Evolutionary conservation across 371 early-diverging fungal genomes (phyloP), one percentile per base, ranked within the genome.

Genomic region (Mucor irregularis): DNA sequence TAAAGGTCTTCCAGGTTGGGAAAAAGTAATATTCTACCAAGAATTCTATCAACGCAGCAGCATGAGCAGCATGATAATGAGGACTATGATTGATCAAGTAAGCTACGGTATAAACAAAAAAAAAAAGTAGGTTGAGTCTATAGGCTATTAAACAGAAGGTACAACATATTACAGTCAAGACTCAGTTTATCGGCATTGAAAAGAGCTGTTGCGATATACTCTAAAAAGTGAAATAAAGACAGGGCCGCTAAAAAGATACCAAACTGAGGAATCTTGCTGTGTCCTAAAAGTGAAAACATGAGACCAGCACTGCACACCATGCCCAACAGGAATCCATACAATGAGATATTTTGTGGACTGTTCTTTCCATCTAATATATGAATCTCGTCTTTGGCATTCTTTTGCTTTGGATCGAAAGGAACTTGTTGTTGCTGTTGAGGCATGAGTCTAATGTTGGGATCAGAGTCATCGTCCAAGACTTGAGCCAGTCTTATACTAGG

Each of bases 121-220:
- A 1, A 38, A 5, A 24, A 53, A 17, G 21, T 13, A 19, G 30
- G 9, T 26, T 25, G 14, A 16, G 25, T 21, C 19, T 40, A 3
- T 38, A 21, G 8, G 16, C 13, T 49, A 16, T 17, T 13, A 38
- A 16, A 38, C 38, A 38, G 21, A 39, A 17, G 21, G 5, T n/a
- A 4, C 8, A 7, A 29, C 6, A 17, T 71, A 81, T 80, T 82
- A 90, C 90, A 83, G 45, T 84, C 85, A 38, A 89, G 69, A 4
- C 68, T 67, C 28, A 88, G 68, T 24, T 74, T 84, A 19, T 83
- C 78, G 3, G 81, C 66, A 61, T 87, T 82, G 40, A 84, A 89
- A 49, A 91, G 65, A 2, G 92, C 93, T 13, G 91, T 91, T 3
- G 87, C 76, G 10, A 91, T 40, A 57, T 94, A 94, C 63, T 94